These are phyloP conservation scores for Lomentospora prolificans DNA, from an alignment of 2,329 filamentous ascomycete species.

Conservation along the genomic window DNA sequence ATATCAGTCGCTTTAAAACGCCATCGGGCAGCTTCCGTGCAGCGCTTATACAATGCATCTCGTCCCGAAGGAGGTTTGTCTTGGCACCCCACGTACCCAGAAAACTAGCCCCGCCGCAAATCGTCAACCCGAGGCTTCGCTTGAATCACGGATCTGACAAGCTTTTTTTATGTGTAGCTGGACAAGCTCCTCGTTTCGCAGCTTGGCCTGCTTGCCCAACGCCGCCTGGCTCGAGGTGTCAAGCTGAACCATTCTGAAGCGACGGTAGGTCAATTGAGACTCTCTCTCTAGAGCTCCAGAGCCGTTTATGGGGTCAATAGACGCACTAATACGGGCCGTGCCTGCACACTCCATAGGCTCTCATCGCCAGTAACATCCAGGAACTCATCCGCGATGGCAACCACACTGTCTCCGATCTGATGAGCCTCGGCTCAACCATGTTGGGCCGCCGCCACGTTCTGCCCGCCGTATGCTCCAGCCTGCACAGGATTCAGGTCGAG, in stretches of 20 bases:
- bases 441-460: slow-evolving; percentile 87
- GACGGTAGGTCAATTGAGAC: slow-evolving; percentile 40
- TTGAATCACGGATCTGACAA: slow-evolving; percentile 11
- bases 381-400: slow-evolving; percentile 96
- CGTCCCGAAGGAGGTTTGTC: slow-evolving; percentile 36
- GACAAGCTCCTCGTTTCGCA: slow-evolving; percentile 95
- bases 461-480: slow-evolving; percentile 67
- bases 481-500: slow-evolving; percentile 84
- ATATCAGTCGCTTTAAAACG: not conserved
- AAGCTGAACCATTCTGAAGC: slow-evolving; percentile 87
- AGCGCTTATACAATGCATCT: slow-evolving; percentile 29
- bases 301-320: not conserved
- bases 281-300: not conserved
- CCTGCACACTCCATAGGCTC: slow-evolving; percentile 37
- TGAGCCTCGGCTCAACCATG: slow-evolving; percentile 84
- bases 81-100: not conserved
- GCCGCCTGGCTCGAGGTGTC: slow-evolving; percentile 76
- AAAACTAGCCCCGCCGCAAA: not conserved
- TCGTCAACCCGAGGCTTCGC: not conserved
- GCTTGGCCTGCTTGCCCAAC: slow-evolving; percentile 77
- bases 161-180: slow-evolving; percentile 44
- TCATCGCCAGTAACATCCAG: slow-evolving; percentile 83
- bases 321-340: not conserved
- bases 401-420: slow-evolving; percentile 85
- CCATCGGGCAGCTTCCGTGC: not conserved